phyloP scores from a whole-genome alignment of 1,284 basidiomycete genomes.

The Naganishia albida region DNA sequence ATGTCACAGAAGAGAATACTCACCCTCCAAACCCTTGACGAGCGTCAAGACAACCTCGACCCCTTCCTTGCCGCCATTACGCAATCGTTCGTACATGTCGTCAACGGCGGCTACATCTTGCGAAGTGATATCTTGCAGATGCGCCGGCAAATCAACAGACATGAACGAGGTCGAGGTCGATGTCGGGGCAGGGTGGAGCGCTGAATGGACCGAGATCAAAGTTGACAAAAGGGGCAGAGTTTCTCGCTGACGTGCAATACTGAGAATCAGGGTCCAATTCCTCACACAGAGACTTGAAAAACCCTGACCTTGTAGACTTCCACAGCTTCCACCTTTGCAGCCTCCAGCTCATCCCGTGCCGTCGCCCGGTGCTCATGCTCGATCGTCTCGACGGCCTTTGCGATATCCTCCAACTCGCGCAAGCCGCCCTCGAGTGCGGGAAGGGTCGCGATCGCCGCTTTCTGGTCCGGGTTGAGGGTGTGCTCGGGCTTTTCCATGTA shows the following conservation, averaged over 20 bases:
- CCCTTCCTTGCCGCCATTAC: slow-evolving; percentile 13
- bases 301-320: slow-evolving; percentile 66
- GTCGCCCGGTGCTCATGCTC: slow-evolving; percentile 58
- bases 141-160: slow-evolving; percentile 47
- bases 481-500: slow-evolving; percentile 68
- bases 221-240: slow-evolving; percentile 62
- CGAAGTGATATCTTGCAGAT: slow-evolving; percentile 43
- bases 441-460: slow-evolving; percentile 66
- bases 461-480: slow-evolving; percentile 82
- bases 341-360: slow-evolving; percentile 29
- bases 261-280: no score
- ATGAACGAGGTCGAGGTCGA: slow-evolving; percentile 52
- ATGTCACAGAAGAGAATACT: not conserved
- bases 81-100: slow-evolving; percentile 28
- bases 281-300: no score
- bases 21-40: slow-evolving; percentile 21
- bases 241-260: no score
- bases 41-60: slow-evolving; percentile 10
- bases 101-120: slow-evolving; percentile 28
- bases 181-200: slow-evolving; percentile 56
- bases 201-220: slow-evolving; percentile 65
- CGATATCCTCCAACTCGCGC: slow-evolving; percentile 77
- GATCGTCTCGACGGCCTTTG: slow-evolving; percentile 73
- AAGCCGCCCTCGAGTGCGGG: slow-evolving; percentile 71
- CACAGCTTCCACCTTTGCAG: slow-evolving; percentile 59